phyloP scores from a whole-genome alignment of 257 asterid genomes.

The Lycium ferocissimum region DNA sequence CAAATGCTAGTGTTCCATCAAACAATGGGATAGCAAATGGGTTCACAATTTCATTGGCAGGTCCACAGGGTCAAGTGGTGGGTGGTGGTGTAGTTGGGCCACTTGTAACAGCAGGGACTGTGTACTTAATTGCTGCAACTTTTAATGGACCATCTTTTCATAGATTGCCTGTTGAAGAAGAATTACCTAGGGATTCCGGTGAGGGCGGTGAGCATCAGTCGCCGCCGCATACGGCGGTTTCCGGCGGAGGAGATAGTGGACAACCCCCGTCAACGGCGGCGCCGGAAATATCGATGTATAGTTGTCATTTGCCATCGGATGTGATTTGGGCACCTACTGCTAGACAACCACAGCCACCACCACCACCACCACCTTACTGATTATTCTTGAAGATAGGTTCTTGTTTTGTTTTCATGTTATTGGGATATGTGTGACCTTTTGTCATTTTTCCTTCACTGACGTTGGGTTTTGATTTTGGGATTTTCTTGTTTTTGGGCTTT shows the following conservation, averaged over 20 bases:
- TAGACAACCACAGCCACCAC: slow-evolving; percentile 59
- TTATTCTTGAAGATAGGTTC: neutral
- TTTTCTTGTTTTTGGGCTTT: neutral
- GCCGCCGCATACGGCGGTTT: slow-evolving; percentile 38
- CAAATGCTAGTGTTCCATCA: slow-evolving; percentile 14
- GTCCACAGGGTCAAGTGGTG: slow-evolving; percentile 85
- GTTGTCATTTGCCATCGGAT: slow-evolving; percentile 54
- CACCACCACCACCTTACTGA: slow-evolving; percentile 58
- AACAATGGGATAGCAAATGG: slow-evolving; percentile 41
- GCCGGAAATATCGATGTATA: slow-evolving; percentile 39
- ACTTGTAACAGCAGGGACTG: slow-evolving; percentile 61
- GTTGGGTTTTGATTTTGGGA: neutral
- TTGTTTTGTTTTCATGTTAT: neutral
- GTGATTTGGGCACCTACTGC: slow-evolving; percentile 70
- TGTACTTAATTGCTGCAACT: slow-evolving; percentile 66
- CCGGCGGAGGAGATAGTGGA: slow-evolving; percentile 54
- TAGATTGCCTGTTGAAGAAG: slow-evolving; percentile 55
- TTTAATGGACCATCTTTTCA: slow-evolving; percentile 63
- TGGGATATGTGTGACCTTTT: slow-evolving; percentile 5
- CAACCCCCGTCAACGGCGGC: slow-evolving; percentile 30
- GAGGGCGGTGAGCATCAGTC: slow-evolving; percentile 39
- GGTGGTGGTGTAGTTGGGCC: slow-evolving; percentile 84
- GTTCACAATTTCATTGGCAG: slow-evolving; percentile 68
- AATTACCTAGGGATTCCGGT: slow-evolving; percentile 34
- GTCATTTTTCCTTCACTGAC: slow-evolving; percentile 1